Conservation (phyloP, 2,329 filamentous ascomycete genomes). For the Xylariaceae sp. region DNA sequence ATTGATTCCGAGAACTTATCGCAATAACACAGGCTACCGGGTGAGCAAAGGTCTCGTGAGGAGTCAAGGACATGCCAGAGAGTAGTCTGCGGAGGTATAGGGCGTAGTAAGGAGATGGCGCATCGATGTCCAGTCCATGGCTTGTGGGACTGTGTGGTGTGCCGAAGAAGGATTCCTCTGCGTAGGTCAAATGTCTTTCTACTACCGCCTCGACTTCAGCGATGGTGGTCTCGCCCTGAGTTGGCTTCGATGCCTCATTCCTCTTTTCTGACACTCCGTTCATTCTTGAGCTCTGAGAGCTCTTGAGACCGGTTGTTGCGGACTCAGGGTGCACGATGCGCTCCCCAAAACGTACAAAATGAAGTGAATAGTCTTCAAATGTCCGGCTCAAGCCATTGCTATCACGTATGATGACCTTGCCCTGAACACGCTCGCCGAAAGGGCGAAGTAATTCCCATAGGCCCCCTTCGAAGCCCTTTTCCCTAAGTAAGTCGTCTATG, state of each 20-base stretch:
- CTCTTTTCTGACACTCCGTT: conserved; percentile 30
- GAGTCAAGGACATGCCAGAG: conserved; percentile 70
- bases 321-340: conserved; percentile 50
- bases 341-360: conserved; percentile 71
- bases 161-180: conserved; percentile 56
- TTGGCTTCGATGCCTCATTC: conserved; percentile 13
- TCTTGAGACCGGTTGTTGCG: conserved; percentile 31
- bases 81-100: conserved; percentile 80
- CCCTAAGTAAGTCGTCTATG: conserved; percentile 71
- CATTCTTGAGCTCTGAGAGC: conserved; percentile 15
- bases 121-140: conserved; percentile 42
- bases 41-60: conserved; percentile 91
- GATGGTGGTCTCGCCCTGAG: conserved; percentile 41
- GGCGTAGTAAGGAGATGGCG: conserved; percentile 75
- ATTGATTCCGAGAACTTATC: conserved; percentile 81
- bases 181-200: conserved; percentile 71
- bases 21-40: conserved; percentile 93
- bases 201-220: conserved; percentile 75
- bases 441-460: conserved; percentile 83
- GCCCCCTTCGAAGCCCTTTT: conserved; percentile 81
- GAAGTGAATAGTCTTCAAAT: conserved; percentile 86
- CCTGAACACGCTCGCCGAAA: conserved; percentile 83
- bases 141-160: conserved; percentile 36
- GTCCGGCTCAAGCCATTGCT: conserved; percentile 78
- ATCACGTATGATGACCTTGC: conserved; percentile 86